Percentiles rank a stretch among this genome's conserved stretches.
Conservation (phyloP, 164 flowering plant genomes). For the Platanus orientalis region DNA sequence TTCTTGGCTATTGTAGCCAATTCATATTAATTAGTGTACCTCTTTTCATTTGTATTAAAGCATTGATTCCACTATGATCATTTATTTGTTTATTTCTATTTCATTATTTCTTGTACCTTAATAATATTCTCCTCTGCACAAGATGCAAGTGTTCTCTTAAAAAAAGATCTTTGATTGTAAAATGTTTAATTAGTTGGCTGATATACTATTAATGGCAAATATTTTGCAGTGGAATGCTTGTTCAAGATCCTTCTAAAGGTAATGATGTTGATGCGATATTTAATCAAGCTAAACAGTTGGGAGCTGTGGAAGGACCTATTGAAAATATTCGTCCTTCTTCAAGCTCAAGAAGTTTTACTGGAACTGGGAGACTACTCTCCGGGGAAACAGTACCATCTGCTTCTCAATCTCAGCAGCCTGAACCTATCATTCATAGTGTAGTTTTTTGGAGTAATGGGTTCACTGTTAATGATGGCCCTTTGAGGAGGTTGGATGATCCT, state of each 20-base stretch:
- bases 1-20: too few species aligned
- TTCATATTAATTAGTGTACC: too few species aligned
- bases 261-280: slow-evolving; percentile 82
- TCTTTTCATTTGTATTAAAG: too few species aligned
- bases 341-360: slow-evolving; percentile 67
- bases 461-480: slow-evolving; percentile 83
- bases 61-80: not conserved
- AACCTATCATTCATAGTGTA: slow-evolving; percentile 46
- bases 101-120: not conserved
- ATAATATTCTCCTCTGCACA: not conserved
- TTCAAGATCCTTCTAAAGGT: slow-evolving; percentile 76
- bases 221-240: slow-evolving; percentile 81
- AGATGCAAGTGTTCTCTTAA: not conserved
- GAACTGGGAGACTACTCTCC: slow-evolving; percentile 66
- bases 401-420: slow-evolving; percentile 58
- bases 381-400: slow-evolving; percentile 58
- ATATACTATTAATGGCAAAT: not conserved
- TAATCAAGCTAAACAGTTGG: slow-evolving; percentile 76
- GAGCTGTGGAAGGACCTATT: slow-evolving; percentile 70
- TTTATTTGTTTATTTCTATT: not conserved
- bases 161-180: not conserved
- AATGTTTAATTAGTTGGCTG: not conserved
- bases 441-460: slow-evolving; percentile 88
- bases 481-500: slow-evolving; percentile 77
- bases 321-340: slow-evolving; percentile 54